These are phyloP conservation scores for Herpotrichia juniperi DNA, from an alignment of 2,329 filamentous ascomycete genomes.

Conservation along the genomic window DNA sequence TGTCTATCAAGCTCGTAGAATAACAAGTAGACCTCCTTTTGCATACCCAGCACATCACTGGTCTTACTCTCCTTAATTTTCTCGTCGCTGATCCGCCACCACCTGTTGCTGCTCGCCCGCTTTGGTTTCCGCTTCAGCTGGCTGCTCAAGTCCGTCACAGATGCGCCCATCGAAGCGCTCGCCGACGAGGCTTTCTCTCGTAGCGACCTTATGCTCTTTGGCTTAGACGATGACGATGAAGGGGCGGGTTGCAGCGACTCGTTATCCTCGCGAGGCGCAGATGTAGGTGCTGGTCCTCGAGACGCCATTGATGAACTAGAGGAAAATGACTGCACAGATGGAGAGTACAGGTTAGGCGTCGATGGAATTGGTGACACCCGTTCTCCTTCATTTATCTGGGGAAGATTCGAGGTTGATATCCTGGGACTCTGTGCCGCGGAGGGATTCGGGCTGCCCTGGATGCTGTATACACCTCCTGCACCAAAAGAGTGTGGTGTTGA, in stretches of 20 bases:
- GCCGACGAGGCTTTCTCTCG: constrained; percentile 42
- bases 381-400: constrained; percentile 26
- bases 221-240: constrained; percentile 25
- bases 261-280: constrained; percentile 35
- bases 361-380: constrained; percentile 32
- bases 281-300: constrained; percentile 35
- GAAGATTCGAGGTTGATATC: constrained; percentile 43
- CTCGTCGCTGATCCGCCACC: constrained; percentile 99
- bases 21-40: constrained; percentile 91
- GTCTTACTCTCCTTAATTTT: constrained; percentile 96
- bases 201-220: constrained; percentile 34
- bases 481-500: constrained; percentile 83
- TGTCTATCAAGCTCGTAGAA: constrained; percentile 84
- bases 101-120: constrained; percentile 71
- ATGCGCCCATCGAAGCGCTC: too few relatives aligned
- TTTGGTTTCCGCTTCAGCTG: constrained; percentile 60
- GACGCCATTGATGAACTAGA: constrained; percentile 38
- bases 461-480: constrained; percentile 73
- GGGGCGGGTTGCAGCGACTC: constrained; percentile 24
- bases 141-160: constrained; percentile 52
- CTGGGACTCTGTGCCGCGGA: constrained; percentile 57
- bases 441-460: constrained; percentile 57
- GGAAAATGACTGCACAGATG: constrained; percentile 39
- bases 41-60: constrained; percentile 87
- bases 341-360: constrained; percentile 32